phyloP scores from a whole-genome alignment of 495 filamentous ascomycete genomes.

The Xylaria nigripes region DNA sequence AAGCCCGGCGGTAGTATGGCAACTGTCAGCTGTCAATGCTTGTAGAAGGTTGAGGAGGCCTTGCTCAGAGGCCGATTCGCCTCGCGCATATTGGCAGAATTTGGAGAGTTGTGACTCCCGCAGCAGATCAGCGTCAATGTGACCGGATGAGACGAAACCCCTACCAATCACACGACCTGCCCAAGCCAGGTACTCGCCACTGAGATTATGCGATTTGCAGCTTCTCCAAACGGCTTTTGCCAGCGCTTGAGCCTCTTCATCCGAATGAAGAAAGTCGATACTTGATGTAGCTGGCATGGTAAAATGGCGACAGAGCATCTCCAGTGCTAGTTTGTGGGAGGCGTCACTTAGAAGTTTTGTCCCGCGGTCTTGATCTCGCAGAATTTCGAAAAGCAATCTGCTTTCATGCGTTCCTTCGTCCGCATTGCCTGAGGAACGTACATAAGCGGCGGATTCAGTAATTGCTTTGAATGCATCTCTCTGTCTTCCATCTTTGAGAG shows the following conservation, averaged over 20 bases:
- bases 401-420: conserved; percentile 58
- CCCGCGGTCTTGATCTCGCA: conserved; percentile 58
- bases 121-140: conserved; percentile 49
- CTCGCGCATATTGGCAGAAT: conserved; percentile 35
- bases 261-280: conserved; percentile 54
- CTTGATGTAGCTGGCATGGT: conserved; percentile 44
- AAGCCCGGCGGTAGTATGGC: conserved; percentile 57
- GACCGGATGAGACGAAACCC: conserved; percentile 68
- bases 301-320: conserved; percentile 67
- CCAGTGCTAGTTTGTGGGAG: conserved; percentile 60
- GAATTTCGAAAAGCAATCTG: conserved; percentile 60
- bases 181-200: conserved; percentile 70
- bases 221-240: conserved; percentile 65
- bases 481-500: conserved; percentile 38
- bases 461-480: conserved; percentile 54
- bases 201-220: conserved; percentile 52
- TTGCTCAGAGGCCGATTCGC: conserved; percentile 37
- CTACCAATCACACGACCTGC: conserved; percentile 74
- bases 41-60: conserved; percentile 57
- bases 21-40: conserved; percentile 55
- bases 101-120: conserved; percentile 48
- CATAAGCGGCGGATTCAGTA: conserved; percentile 51
- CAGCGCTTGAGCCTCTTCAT: conserved; percentile 51
- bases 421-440: conserved; percentile 51
- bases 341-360: conserved; percentile 58